Evolutionary conservation across 768 basidiomycete species (phyloP).

Genomic region (Paxillus involutus): DNA sequence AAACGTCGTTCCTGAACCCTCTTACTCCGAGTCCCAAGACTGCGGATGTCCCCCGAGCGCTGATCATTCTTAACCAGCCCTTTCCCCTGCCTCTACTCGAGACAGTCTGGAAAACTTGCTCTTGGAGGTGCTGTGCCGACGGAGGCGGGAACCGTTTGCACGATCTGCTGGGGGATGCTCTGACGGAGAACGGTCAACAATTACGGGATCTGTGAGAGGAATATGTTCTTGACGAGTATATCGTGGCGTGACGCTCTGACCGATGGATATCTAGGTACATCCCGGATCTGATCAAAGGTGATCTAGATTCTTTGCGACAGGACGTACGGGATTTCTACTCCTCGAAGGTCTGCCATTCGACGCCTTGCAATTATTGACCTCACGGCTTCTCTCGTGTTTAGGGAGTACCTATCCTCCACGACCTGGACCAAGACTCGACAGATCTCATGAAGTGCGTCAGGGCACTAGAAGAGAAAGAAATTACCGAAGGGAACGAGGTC

Average conservation of each 20-base stretch:
- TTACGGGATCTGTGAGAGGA: constrained; percentile 16
- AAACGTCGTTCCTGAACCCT: constrained; percentile 24
- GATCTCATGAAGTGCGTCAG: constrained; percentile 93
- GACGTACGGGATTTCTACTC: constrained; percentile 75
- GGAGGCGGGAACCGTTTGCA: constrained; percentile 86
- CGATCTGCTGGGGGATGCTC: constrained; percentile 43
- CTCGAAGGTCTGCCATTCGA: constrained; percentile 42
- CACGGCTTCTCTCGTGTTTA: constrained; percentile 25
- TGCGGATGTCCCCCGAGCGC: constrained; percentile 37
- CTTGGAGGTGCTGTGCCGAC: constrained; percentile 75
- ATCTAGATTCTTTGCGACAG: constrained; percentile 82
- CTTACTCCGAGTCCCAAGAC: neutral
- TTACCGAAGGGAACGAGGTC: constrained; percentile 38
- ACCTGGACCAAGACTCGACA: constrained; percentile 79
- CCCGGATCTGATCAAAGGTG: constrained; percentile 90
- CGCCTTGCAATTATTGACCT: neutral
- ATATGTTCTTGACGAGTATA: neutral
- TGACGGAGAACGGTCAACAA: constrained; percentile 2
- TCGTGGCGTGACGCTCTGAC: neutral
- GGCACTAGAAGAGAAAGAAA: constrained; percentile 60
- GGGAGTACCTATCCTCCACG: constrained; percentile 69
- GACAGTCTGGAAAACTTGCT: constrained; percentile 53
- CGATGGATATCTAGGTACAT: constrained; percentile 48
- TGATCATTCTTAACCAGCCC: constrained; percentile 91
- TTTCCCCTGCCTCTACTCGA: constrained; percentile 64